Evolutionary conservation across 306 rosid genomes (phyloP), one percentile per base, ranked within the genome.

Genomic region (Cicer cuneatum): DNA sequence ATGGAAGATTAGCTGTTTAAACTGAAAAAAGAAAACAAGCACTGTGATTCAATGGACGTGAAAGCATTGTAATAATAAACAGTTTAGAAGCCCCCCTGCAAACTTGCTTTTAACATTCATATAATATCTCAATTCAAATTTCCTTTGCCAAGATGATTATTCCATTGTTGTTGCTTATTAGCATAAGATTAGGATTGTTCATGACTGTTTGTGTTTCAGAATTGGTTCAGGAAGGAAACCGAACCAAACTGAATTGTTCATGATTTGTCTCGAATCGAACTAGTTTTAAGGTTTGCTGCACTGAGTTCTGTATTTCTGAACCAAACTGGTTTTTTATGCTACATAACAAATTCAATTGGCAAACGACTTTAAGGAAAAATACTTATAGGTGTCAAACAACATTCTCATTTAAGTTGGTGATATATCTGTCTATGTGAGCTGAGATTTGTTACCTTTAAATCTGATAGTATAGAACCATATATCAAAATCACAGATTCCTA

Each of bases 341-440:
- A 29, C 35, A 29, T 51, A 18, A 46, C 7, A 63, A 64, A 67
- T 58, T 66, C 42, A 79, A 37, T 38, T 56, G 54, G 29, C 43
- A 64, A 52, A 77, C 51, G 10, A 51, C 16, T 66, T 38, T 12
- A 21, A 56, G 47, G 16, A 5, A 29, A 8, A 16, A 53, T 2
- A 21, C 52, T 74, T 6, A 2, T n/a, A 10, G 49, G 9, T 53
- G 14, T 53, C 77, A 62, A 62, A 81, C 10, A 54, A 19, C 29
- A 59, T 45, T 41, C 35, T 64, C 76, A 33, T 75, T 62, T 74
- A 66, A 72, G 64, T 45, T 56, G 64, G 7, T n/a, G 81, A 60
- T 24, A 70, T 38, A 60, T 46, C 73, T 47, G 72, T 57, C 76
- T 53, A n/a, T n/a, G 7, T 33, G 69, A 73, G 39, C 66, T 62